A percentile compares a stretch with the other conserved stretches of the same genome.
These are phyloP conservation scores for thale cress (Arabidopsis thaliana) DNA, from an alignment of 345 rosid species.

Conservation along the genomic window TAIR10.1 NC_003070.9:21770001-21770500, in stretches of 20 bases:
- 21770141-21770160: conserved; percentile 81
- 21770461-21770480: not conserved
- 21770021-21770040: conserved; percentile 30
- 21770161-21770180: conserved; percentile 67
- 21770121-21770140: conserved; percentile 84
- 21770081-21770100: conserved; percentile 66
- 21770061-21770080: conserved; percentile 42
- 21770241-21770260: no score
- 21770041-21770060: not conserved
- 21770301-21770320: not conserved
- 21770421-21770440: not conserved
- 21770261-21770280: not conserved
- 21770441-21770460: not conserved
- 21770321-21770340: not conserved
- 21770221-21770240: not conserved
- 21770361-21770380: not conserved
- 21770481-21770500: not conserved
- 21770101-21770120: conserved; percentile 58
- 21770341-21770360: not conserved
- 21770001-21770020: not conserved
- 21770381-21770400: not conserved
- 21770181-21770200: conserved; percentile 45
- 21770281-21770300: not conserved
- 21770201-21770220: not conserved
- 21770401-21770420: not conserved